Conservation (phyloP, 2,329 filamentous ascomycete genomes). For the Elsinoe fawcettii region DNA sequence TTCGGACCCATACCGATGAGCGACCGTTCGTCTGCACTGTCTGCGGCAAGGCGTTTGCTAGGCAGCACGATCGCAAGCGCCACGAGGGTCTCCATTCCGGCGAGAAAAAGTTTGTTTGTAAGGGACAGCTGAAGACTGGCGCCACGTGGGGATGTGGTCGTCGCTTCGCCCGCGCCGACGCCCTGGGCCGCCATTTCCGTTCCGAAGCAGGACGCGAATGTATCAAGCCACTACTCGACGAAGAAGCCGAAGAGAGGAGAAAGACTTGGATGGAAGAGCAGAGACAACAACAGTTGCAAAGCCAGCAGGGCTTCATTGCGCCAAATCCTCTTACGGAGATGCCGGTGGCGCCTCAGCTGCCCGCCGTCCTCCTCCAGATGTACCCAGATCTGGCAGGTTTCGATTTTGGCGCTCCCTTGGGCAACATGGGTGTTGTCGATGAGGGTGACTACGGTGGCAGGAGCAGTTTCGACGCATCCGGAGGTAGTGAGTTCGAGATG, state of each 20-base stretch:
- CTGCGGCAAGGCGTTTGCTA: conserved; percentile 92
- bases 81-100: conserved; percentile 94
- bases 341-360: conserved; percentile 53
- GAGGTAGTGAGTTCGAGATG: conserved; percentile 48
- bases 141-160: conserved; percentile 89
- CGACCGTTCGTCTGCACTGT: conserved; percentile 95
- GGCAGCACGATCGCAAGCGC: conserved; percentile 93
- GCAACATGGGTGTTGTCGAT: conserved; percentile 51
- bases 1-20: conserved; percentile 95
- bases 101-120: conserved; percentile 98
- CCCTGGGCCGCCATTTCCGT: conserved; percentile 75
- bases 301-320: conserved; percentile 33
- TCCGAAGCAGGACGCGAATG: conserved; percentile 93
- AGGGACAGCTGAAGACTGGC: conserved; percentile 75
- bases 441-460: conserved; percentile 66
- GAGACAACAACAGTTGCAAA: conserved; percentile 56
- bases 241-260: conserved; percentile 79
- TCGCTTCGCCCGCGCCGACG: conserved; percentile 90
- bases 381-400: conserved; percentile 88
- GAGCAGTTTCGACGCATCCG: conserved; percentile 70
- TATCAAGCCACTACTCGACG: conserved; percentile 93
- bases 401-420: conserved; percentile 56
- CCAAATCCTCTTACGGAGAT: conserved; percentile 26
- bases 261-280: conserved; percentile 56
- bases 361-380: conserved; percentile 78